Evolutionary conservation across 306 rosid genomes (phyloP).

Genomic region (Cicer chorassanicum): DNA sequence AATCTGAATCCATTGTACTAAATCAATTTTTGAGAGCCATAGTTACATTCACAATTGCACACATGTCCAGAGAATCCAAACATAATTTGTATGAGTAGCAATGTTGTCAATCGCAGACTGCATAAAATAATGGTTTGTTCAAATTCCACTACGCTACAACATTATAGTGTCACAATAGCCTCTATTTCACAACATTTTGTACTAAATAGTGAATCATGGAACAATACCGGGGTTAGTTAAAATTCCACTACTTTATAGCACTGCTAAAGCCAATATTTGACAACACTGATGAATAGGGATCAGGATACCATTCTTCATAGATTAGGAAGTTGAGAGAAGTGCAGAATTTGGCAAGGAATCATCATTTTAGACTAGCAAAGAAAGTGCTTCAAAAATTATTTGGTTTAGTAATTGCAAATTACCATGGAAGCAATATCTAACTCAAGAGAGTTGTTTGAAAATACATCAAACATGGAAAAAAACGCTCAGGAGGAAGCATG

Average conservation of each 20-base stretch:
- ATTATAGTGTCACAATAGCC: too few relatives aligned
- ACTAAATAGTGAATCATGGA: too few relatives aligned
- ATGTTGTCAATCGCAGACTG: too few relatives aligned
- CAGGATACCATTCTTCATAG: not conserved
- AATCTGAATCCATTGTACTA: slow-evolving; percentile 4
- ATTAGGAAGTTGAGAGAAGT: not conserved
- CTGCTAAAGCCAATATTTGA: too few relatives aligned
- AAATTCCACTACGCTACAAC: too few relatives aligned
- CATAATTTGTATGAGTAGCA: not conserved
- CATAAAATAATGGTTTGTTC: too few relatives aligned
- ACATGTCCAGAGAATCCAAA: not conserved
- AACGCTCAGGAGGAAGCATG: not conserved
- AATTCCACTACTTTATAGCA: too few relatives aligned
- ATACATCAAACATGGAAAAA: not conserved
- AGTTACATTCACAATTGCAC: not conserved
- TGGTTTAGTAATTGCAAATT: not conserved
- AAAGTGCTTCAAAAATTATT: not conserved
- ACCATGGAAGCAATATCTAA: not conserved
- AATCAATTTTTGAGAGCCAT: not conserved
- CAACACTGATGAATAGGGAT: not conserved
- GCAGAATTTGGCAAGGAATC: not conserved
- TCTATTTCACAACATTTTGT: too few relatives aligned
- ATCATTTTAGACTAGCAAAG: not conserved
- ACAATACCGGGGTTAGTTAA: too few relatives aligned
- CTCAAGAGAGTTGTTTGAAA: not conserved